Evolutionary conservation across 2,329 filamentous ascomycete species (phyloP), one percentile per base, ranked within the genome.

Genomic region (Penicillium sp.): DNA sequence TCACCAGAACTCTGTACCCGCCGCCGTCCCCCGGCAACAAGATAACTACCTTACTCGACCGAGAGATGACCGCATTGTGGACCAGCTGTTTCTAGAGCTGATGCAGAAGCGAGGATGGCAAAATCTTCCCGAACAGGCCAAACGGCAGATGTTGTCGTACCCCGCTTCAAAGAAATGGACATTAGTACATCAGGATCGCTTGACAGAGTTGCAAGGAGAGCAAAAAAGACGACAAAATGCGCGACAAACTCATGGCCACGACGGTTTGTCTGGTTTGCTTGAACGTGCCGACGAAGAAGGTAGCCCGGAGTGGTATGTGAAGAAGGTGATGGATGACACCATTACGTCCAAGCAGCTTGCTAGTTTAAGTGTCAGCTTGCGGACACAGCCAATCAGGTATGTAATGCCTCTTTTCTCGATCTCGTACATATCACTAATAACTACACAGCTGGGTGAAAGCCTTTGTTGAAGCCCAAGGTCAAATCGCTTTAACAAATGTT

Each of bases 61-160:
- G 13, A 70, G 73, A 58, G 75, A 78, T 62, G 91, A 95, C 70
- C 85, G 87, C 58, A 79, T 96, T 15, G 89, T 97, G 46, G 91
- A 97, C 72, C 87, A 93, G 70, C 90, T 96, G 80, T 97, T 97
- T 71, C 82, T 93, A 69, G 88, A 91, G 52, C 80, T 99, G 64
- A 97, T 99, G 94, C 90, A 96, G 71, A 97, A 97, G 78, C 86
- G 94, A 78, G 94, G 93, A 64, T 97, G 93, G 91, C 94, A 96
- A 78, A 95, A 95, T 75, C 80, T 99, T 63, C 94, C 94, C 6
- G 94, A 99, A 71, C 91, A 96, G 78, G 94, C 94, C 31, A 86
- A 89, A 66, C 84, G 93, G 61, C 94, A 97, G 79, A 97, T 99
- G 93, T 85, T 94, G 77, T 92, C 92, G 38, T 97, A 99, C 73